Conservation (phyloP, 2,329 filamentous ascomycete species). For the Colletotrichum plurivorum region DNA sequence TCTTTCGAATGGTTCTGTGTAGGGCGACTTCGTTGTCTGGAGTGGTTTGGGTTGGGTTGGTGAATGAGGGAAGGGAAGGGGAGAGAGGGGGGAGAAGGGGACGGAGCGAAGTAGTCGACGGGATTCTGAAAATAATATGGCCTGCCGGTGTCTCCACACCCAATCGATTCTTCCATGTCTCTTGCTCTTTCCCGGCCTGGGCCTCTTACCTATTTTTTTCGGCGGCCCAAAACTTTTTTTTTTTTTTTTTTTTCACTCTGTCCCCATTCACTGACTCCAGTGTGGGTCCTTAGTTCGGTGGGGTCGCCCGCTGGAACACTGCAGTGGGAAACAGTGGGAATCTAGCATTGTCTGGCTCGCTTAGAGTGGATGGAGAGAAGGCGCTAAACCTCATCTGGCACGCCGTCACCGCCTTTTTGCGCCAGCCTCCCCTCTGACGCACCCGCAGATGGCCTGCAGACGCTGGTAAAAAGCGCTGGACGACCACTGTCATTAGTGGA, state of each 20-base stretch:
- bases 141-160: slow-evolving; percentile 31
- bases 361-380: slow-evolving; percentile 22
- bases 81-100: slow-evolving; percentile 45
- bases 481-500: slow-evolving; percentile 31
- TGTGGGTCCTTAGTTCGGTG: slow-evolving; percentile 7
- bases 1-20: slow-evolving; percentile 41
- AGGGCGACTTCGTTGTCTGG: slow-evolving; percentile 78
- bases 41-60: slow-evolving; percentile 50
- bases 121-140: slow-evolving; percentile 40
- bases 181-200: slow-evolving; percentile 18
- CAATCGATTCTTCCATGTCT: slow-evolving; percentile 33
- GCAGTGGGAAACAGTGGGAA: slow-evolving; percentile 1
- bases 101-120: slow-evolving; percentile 44
- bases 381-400: slow-evolving; percentile 22
- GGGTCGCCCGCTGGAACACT: slow-evolving; percentile 1
- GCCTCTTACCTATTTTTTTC: neutral
- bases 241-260: slow-evolving; percentile 48
- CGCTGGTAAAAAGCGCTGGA: slow-evolving; percentile 33
- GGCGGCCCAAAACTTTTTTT: slow-evolving; percentile 40
- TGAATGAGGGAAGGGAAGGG: slow-evolving; percentile 50
- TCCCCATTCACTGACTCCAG: neutral
- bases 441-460: slow-evolving; percentile 25
- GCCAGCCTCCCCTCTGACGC: slow-evolving; percentile 11
- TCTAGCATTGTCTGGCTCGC: slow-evolving; percentile 33
- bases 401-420: slow-evolving; percentile 40